Conservation (phyloP, 2,329 filamentous ascomycete species). For the Fusarium sterilihyphosum region DNA sequence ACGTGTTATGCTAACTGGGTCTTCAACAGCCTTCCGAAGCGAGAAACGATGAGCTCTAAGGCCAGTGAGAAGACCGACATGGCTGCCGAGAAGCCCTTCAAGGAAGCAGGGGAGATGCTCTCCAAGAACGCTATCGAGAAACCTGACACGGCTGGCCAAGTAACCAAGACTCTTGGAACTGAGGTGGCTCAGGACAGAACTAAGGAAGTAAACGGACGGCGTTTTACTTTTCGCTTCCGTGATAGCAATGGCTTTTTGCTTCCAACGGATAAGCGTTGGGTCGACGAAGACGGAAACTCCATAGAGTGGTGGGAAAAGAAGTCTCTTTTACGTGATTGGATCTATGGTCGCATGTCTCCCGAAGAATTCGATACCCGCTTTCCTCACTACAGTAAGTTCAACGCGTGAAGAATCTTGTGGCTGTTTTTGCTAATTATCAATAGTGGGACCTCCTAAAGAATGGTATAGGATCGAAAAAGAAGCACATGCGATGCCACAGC, state of each 20-base stretch:
- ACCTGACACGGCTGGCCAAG: neutral
- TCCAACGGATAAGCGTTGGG: neutral
- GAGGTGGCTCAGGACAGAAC: accelerated
- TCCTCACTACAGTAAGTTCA: neutral
- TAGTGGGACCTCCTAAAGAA: neutral
- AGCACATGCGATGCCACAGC: neutral
- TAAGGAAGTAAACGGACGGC: neutral
- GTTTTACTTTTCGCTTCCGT: neutral
- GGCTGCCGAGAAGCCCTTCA: neutral
- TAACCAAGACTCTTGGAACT: neutral
- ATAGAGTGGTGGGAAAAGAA: neutral
- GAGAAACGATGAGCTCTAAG: neutral
- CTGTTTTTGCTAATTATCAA: neutral
- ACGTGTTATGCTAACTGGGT: neutral
- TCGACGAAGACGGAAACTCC: neutral
- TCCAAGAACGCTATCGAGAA: neutral
- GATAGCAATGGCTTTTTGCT: neutral
- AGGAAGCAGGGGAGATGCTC: neutral
- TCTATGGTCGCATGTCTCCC: neutral
- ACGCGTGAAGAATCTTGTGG: accelerated
- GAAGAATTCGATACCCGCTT: neutral
- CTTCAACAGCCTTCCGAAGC: accelerated
- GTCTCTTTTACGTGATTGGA: neutral
- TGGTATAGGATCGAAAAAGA: neutral
- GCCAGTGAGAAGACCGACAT: neutral